These are phyloP conservation scores for Blattamonas nauphoetae DNA, from an alignment of 78 protist genomes.

Conservation along the genomic window DNA sequence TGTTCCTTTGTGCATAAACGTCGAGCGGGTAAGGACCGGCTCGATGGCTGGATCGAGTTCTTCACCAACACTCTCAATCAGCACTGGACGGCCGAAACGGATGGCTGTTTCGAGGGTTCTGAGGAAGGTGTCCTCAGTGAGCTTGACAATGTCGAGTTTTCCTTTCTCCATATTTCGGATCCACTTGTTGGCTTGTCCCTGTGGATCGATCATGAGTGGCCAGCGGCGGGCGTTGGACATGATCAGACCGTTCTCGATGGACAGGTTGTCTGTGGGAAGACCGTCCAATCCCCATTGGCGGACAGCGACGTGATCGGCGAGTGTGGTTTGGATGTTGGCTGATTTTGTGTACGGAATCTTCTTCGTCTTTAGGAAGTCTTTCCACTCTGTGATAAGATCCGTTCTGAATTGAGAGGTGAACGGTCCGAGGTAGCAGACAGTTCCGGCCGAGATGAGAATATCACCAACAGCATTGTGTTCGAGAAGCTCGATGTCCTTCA, in stretches of 20 bases:
- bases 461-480: slow-evolving; percentile 48
- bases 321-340: neutral
- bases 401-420: slow-evolving; percentile 53
- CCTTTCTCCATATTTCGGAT: slow-evolving; percentile 41
- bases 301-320: slow-evolving; percentile 53
- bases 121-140: slow-evolving; percentile 38
- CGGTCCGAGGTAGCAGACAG: slow-evolving; percentile 67
- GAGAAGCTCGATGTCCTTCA: slow-evolving; percentile 3
- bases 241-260: slow-evolving; percentile 67
- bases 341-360: slow-evolving; percentile 20
- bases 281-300: slow-evolving; percentile 56
- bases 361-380: neutral
- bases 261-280: slow-evolving; percentile 66
- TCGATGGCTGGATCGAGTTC: slow-evolving; percentile 67
- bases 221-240: slow-evolving; percentile 50
- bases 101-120: slow-evolving; percentile 47
- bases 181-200: slow-evolving; percentile 81
- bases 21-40: slow-evolving; percentile 63
- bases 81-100: slow-evolving; percentile 62
- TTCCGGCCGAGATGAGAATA: slow-evolving; percentile 48
- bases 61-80: slow-evolving; percentile 70
- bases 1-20: slow-evolving; percentile 30
- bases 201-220: slow-evolving; percentile 77
- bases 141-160: slow-evolving; percentile 48
- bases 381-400: slow-evolving; percentile 34